Evolutionary conservation across 805 yeast genomes (phyloP).

Genomic region (Torulaspora indica): DNA sequence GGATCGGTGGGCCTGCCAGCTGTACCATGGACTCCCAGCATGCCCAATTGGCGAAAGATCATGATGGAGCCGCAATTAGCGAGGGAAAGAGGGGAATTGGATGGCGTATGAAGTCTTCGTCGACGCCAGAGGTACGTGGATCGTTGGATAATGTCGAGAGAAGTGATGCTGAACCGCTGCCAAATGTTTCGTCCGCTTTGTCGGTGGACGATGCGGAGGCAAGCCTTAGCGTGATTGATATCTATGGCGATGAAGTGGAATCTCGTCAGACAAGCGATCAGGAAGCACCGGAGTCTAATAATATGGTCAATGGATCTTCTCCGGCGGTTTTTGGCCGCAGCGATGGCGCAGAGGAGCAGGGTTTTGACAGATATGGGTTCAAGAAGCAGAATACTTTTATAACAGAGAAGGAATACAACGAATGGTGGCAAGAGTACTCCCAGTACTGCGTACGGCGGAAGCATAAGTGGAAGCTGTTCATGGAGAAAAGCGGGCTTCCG

Average conservation of each 20-base stretch:
- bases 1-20: not conserved
- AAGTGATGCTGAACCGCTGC: conserved; percentile 13
- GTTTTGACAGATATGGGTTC: conserved; percentile 82
- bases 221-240: conserved; percentile 37
- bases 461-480: conserved; percentile 66
- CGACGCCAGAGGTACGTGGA: conserved; percentile 23
- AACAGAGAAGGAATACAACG: conserved; percentile 53
- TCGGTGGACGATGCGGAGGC: conserved; percentile 26
- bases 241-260: conserved; percentile 35
- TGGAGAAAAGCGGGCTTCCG: conserved; percentile 64
- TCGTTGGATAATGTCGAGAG: conserved; percentile 5
- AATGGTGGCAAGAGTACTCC: conserved; percentile 71
- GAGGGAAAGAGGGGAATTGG: conserved; percentile 4
- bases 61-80: conserved; percentile 2
- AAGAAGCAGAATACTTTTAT: conserved; percentile 57
- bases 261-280: conserved; percentile 10
- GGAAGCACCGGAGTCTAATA: conserved; percentile 10
- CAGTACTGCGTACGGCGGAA: conserved; percentile 60
- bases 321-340: conserved; percentile 2
- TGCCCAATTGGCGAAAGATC: conserved; percentile 10
- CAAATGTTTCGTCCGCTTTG: conserved; percentile 1
- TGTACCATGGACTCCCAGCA: conserved; percentile 12
- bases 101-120: conserved; percentile 20
- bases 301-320: conserved; percentile 9
- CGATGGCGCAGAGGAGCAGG: conserved; percentile 10